Evolutionary conservation across 2,329 filamentous ascomycete species (phyloP), one percentile per base, ranked within the genome.

Genomic region (Colletotrichum neosansevieriae): DNA sequence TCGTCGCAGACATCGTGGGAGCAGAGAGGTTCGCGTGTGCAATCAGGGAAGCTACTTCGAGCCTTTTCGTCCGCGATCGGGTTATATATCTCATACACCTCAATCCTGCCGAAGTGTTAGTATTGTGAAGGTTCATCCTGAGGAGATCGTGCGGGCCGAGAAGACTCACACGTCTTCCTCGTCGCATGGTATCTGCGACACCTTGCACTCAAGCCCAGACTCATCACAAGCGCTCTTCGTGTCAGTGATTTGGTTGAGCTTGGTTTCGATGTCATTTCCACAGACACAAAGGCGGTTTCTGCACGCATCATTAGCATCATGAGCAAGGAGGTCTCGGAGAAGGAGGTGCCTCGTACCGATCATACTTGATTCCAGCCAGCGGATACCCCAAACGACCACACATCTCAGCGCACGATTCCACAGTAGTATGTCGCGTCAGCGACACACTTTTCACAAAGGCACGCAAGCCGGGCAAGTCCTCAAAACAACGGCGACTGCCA

Each of bases 1-100:
- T 77, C 75, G 65, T 89, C 79, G 72, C 87, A 89, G 12, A 89
- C 83, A 3, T 72, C 65, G 51, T 73, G 74, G 15, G 71, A 71
- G 50, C 75, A 73, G n/a, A 77, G 70, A 0, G 73, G 75, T 19
- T 75, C 73, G 11, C 74, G 69, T 10, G 29, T 58, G 63, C 75
- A 77, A 58, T 76, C 74, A 1, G 74, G 75, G 44, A 73, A 71
- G 40, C n/a, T 49, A 32, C 32, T 12, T 24, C 13, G 11, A 2
- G 38, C 21, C 21, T 51, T 53, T 34, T 21, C 47, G n/a, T 53
- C 47, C 4, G 5, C 6, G 7, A 44, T 10, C 3, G 47, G 47
- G 58, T 36, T 61, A 1, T 6, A 4, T 15, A 61, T 53, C 3
- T 38, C 9, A 5, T 61, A 45, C 15, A 61, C 45, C 24, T 53